Evolutionary conservation across 2,329 filamentous ascomycete species (phyloP), one percentile per base, ranked within the genome.

Genomic region (Xylariomycetidae sp.): DNA sequence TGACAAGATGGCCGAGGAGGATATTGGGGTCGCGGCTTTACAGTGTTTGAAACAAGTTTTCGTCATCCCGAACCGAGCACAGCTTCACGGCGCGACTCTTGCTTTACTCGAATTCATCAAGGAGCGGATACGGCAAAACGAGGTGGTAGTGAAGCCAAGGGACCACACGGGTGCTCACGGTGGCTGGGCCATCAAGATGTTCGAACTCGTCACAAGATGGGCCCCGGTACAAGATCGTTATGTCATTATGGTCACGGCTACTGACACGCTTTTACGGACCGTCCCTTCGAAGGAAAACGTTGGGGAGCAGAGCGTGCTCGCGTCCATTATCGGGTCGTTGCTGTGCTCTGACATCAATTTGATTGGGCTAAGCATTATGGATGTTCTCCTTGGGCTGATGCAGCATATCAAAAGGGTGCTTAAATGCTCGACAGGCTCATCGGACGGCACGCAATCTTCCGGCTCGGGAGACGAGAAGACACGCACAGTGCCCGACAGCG

Each of bases 341-440:
- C 67, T 98, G 29, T 81, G 83, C 32, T 95, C 90, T 0, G 80
- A 90, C 25, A 80, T 94, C 53, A 96, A 95, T 59, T 72, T 96
- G 53, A 95, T 98, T 41, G 92, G 92, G 1, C 68, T 98, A 28
- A 95, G 89, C 55, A 84, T 96, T 32, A 96, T 96, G 80, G 92
- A 98, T 56, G 81, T 96, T 13, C 67, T 96, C 18, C 69, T 94
- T 10, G 84, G 87, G 2, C 69, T 98, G 10, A 76, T 95, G 43
- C 82, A 86, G 44, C 87, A 94, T 53, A 83, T 90, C 54, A 76
- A 87, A 46, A 74, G 79, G 49, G 66, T 94, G 7, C 70, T 95
- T 10, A 83, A 86, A 49, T 70, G 86, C 38, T 65, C 64, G 6
- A 63, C 60, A 12, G 59, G 62, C 19, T 53, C 43, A 9, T 47